Base-by-base conservation (phyloP, 331 rosid genomes). In the Quercus phellos region DNA sequence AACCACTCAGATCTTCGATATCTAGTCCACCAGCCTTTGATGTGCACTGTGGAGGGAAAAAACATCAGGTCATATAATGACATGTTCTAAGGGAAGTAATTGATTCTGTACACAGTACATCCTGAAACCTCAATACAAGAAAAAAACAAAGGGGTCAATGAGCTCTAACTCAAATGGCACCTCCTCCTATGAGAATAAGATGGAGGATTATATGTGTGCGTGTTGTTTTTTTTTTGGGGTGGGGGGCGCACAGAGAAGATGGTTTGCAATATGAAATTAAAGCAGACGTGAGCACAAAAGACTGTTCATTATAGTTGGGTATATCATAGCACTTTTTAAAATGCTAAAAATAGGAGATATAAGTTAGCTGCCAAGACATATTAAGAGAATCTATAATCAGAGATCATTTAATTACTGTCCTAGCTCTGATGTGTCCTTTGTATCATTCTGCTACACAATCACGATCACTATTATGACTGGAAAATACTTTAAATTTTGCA, bases 1-100 rank as follows among this genome's bases (percentile, higher is more conserved):
- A 89, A 81, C 98, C 97, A 71, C 83, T 88, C 84, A 94, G 86
- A 84, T 92, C 92, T 84, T 90, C 98, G 5, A 83, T 74, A 73
- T 90, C 97, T 77, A 60, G 90, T 85, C 82, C 93, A 81, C 81
- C 86, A 77, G 78, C 87, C 88, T 82, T 90, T 70, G 77, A 81
- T 16, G 72, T 78, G 83, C 88, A 84, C 98, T 92, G 87, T 68
- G 54, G 76, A 35, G 75, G 70, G 68, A 74, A 77, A 60, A 68
- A 21, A 77, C 73, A 77, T 74, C 80, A 76, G 77, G 70, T 82
- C 60, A 71, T 73, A 74, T 34, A 27, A 80, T 51, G 64, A 50
- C 59, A 71, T 68, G 60, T 77, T 69, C 43, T 59, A 74, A 64
- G 69, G 55, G 32, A 4, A 16, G 70, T 17, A 9, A 32, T 34